Evolutionary conservation across 305 asterid species (phyloP).

Genomic region (Plantago coronopus): DNA sequence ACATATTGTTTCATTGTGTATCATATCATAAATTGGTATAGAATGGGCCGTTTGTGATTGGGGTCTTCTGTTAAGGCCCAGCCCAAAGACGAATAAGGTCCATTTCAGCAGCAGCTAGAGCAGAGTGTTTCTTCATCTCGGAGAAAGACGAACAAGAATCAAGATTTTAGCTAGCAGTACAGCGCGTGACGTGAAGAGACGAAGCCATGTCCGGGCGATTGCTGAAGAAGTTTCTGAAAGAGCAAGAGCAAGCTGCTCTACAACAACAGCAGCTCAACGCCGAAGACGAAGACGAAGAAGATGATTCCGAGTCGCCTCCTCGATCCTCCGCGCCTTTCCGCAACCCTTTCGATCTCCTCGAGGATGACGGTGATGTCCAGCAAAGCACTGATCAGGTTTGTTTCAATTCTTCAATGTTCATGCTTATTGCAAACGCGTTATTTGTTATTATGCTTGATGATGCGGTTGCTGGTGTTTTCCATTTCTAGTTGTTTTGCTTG

Average conservation of each 20-base stretch:
- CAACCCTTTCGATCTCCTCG: constrained; percentile 77
- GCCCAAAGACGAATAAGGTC: too few relatives aligned
- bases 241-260: constrained; percentile 49
- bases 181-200: background rate
- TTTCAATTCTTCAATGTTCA: background rate
- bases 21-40: too few relatives aligned
- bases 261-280: constrained; percentile 30
- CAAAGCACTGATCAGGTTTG: constrained; percentile 44
- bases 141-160: too few relatives aligned
- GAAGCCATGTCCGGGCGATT: constrained; percentile 66
- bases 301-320: constrained; percentile 48
- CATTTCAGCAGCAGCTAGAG: too few relatives aligned
- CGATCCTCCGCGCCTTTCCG: constrained; percentile 35
- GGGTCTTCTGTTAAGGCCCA: too few relatives aligned
- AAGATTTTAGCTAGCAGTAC: too few relatives aligned
- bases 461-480: too few relatives aligned
- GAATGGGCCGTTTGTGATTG: too few relatives aligned
- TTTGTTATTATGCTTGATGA: background rate
- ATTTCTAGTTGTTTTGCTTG: too few relatives aligned
- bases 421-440: too few relatives aligned
- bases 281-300: constrained; percentile 26
- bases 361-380: constrained; percentile 35
- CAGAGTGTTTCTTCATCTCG: too few relatives aligned
- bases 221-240: constrained; percentile 70
- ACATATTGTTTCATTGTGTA: too few relatives aligned